Evolutionary conservation across 2,329 filamentous ascomycete genomes (phyloP).

Genomic region (Diaporthe sp.): DNA sequence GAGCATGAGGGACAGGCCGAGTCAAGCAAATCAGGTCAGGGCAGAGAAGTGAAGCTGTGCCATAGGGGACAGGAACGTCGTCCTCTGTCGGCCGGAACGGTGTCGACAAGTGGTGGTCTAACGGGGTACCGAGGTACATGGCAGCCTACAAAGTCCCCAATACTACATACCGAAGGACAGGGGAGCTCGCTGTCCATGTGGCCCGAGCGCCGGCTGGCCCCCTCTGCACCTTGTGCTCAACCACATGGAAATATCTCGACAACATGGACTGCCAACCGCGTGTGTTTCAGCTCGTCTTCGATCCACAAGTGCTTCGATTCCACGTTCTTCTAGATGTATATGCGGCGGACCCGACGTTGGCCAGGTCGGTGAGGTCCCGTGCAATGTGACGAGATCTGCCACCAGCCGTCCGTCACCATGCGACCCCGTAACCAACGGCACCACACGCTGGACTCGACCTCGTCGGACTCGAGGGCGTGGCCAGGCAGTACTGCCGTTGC

Average conservation of each 20-base stretch:
- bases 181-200: slow-evolving; percentile 11
- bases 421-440: slow-evolving; percentile 4
- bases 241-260: slow-evolving; percentile 3
- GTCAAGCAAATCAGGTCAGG: not conserved
- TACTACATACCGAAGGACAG: too few species aligned
- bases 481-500: slow-evolving; percentile 3
- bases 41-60: not conserved
- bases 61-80: not conserved
- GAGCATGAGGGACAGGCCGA: not conserved
- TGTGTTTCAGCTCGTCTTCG: slow-evolving; percentile 1
- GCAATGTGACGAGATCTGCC: slow-evolving; percentile 16
- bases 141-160: too few species aligned
- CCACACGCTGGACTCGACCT: slow-evolving; percentile 8
- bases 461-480: slow-evolving; percentile 8
- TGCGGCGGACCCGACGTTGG: not conserved
- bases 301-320: not conserved
- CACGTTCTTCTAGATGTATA: not conserved
- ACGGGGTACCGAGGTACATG: not conserved
- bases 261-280: not conserved
- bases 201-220: slow-evolving; percentile 5
- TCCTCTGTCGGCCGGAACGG: not conserved
- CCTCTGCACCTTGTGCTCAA: not conserved
- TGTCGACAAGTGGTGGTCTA: not conserved
- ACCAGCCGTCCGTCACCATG: slow-evolving; percentile 15
- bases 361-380: slow-evolving; percentile 1